Evolutionary conservation across 176 grass and related monocot species (phyloP).

Genomic region (Saccharum officinarum): DNA sequence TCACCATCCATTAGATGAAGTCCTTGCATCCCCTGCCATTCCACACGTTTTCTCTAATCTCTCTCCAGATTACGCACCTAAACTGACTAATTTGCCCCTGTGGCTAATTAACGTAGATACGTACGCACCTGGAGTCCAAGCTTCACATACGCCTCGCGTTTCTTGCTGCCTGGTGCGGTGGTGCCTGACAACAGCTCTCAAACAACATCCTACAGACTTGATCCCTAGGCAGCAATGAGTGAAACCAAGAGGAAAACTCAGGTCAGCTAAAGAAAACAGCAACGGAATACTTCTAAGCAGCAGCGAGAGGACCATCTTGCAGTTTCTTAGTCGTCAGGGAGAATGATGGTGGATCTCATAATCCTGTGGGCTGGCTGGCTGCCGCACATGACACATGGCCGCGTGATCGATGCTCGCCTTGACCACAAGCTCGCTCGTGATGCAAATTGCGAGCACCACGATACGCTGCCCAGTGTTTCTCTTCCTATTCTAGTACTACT

Average conservation of each 20-base stretch:
- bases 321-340: not conserved
- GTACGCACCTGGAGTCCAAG: too few relatives aligned
- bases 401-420: conserved; percentile 30
- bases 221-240: conserved; percentile 13
- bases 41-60: too few relatives aligned
- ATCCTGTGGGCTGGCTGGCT: not conserved
- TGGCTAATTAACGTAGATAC: too few relatives aligned
- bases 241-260: not conserved
- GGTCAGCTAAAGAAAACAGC: not conserved
- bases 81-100: too few relatives aligned
- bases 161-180: too few relatives aligned
- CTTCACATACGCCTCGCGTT: too few relatives aligned
- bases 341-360: not conserved
- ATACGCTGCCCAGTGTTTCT: not conserved
- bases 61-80: too few relatives aligned
- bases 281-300: not conserved
- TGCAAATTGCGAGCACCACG: not conserved
- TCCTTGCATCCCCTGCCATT: too few relatives aligned
- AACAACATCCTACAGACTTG: not conserved
- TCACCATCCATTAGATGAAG: too few relatives aligned
- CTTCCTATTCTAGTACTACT: not conserved
- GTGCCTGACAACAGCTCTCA: not conserved
- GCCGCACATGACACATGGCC: conserved; percentile 24
- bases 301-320: conserved; percentile 1
- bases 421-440: not conserved